Conservation (phyloP, 306 rosid genomes). For the Fragaria ananassa region DNA sequence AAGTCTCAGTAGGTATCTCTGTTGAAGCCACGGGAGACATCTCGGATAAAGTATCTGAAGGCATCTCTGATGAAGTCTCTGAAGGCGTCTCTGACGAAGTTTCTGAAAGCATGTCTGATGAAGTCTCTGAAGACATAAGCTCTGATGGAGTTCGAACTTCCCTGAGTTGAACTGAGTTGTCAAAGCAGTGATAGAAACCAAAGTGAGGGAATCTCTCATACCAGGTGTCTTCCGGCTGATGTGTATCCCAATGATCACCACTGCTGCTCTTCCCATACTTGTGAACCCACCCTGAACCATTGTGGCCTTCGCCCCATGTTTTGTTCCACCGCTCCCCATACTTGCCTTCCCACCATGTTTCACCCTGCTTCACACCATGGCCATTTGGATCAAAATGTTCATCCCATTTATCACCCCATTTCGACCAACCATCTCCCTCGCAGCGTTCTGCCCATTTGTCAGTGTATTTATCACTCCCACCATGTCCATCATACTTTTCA, state of each 20-base stretch:
- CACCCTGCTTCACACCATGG: slow-evolving; percentile 85
- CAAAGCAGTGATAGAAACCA: slow-evolving; percentile 79
- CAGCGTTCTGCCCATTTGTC: slow-evolving; percentile 96
- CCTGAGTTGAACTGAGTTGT: slow-evolving; percentile 84
- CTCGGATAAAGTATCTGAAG: background rate
- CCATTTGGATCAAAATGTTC: slow-evolving; percentile 67
- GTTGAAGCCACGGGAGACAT: slow-evolving; percentile 1
- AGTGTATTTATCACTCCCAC: slow-evolving; percentile 84
- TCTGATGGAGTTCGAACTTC: slow-evolving; percentile 73
- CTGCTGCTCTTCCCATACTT: slow-evolving; percentile 92
- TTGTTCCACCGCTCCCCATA: slow-evolving; percentile 83
- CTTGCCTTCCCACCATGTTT: slow-evolving; percentile 94
- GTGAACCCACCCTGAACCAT: slow-evolving; percentile 90
- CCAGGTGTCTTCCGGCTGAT: slow-evolving; percentile 75
- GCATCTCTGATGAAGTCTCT: background rate
- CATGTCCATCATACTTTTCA: slow-evolving; percentile 78
- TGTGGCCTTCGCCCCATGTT: slow-evolving; percentile 95
- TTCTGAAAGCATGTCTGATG: slow-evolving; percentile 9
- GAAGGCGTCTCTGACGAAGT: background rate
- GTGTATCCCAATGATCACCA: slow-evolving; percentile 99
- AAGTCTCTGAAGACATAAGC: slow-evolving; percentile 5
- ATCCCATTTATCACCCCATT: slow-evolving; percentile 99
- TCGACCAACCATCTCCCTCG: slow-evolving; percentile 74
- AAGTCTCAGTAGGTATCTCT: background rate
- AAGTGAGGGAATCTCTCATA: slow-evolving; percentile 86